Percentiles rank a stretch among this genome's conserved stretches.
These are phyloP conservation scores for Lentinus brumalis DNA, from an alignment of 768 basidiomycete genomes.

Conservation along the genomic window DNA sequence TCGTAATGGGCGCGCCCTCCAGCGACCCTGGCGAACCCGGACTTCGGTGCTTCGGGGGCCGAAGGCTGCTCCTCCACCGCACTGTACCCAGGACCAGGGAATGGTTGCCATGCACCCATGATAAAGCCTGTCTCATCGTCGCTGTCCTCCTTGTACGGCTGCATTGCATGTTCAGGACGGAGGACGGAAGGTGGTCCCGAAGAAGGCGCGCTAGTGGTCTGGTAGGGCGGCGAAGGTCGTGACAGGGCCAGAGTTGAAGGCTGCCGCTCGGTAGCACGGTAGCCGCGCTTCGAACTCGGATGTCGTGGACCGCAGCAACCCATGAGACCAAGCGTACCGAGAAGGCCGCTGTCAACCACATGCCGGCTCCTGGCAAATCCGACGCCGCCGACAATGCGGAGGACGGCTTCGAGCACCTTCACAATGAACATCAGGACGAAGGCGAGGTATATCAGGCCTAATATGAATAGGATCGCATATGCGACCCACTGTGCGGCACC, in stretches of 20 bases:
- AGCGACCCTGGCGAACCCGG: slow-evolving; percentile 85
- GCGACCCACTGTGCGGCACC: slow-evolving; percentile 91
- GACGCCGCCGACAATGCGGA: slow-evolving; percentile 74
- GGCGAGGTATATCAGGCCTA: slow-evolving; percentile 81
- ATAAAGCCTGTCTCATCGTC: slow-evolving; percentile 83
- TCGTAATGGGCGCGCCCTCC: slow-evolving; percentile 88
- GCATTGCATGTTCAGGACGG: slow-evolving; percentile 76
- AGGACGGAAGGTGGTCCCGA: slow-evolving; percentile 71
- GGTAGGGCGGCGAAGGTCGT: slow-evolving; percentile 26
- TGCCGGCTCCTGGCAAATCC: slow-evolving; percentile 85
- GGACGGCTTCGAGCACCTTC: slow-evolving; percentile 82
- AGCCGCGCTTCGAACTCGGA: slow-evolving; percentile 18
- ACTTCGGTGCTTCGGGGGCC: slow-evolving; percentile 31
- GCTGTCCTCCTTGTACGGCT: slow-evolving; percentile 76
- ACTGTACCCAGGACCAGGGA: slow-evolving; percentile 54
- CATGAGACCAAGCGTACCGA: slow-evolving; percentile 77
- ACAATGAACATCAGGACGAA: slow-evolving; percentile 78
- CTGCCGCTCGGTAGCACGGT: slow-evolving; percentile 20
- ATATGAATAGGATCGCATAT: slow-evolving; percentile 86
- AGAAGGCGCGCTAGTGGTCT: slow-evolving; percentile 37
- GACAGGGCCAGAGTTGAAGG: slow-evolving; percentile 27
- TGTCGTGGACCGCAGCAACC: slow-evolving; percentile 62
- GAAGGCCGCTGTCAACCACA: slow-evolving; percentile 81
- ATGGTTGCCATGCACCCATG: slow-evolving; percentile 93
- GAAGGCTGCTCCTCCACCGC: slow-evolving; percentile 44